Evolutionary conservation across 2,329 filamentous ascomycete genomes (phyloP), one percentile per base, ranked within the genome.

Genomic region (Monosporascus sp.): DNA sequence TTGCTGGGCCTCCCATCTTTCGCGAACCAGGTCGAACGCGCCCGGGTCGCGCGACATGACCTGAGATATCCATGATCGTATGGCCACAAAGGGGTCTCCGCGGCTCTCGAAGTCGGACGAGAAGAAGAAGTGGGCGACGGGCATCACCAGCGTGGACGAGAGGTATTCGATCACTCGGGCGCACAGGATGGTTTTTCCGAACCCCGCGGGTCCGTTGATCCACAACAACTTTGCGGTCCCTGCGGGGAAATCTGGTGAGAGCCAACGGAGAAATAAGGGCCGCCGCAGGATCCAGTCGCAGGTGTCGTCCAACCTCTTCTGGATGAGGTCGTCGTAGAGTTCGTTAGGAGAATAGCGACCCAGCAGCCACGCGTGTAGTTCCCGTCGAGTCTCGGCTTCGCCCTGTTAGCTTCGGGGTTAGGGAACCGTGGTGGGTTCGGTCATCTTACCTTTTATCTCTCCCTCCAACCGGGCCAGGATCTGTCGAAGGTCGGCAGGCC

Each of bases 161-260:
- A 72, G 14, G 37, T 66, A 37, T 11, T 70, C 45, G 0, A 67
- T 51, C 0, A 73, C 35, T 6, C 53, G 57, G 1, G 70, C 61
- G 49, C 65, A 66, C 0, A 71, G 52, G 1, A 70, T 43, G 0
- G 69, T 72, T 52, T 72, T 72, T 2, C 68, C 68, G 14, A 65
- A 70, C 0, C 68, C 65, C 24, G 64, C 53, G 31, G 58, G 60
- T 2, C 66, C 66, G 38, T 65, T 56, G 15, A 71, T 61, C 69
- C 70, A 72, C 0, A 72, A 52, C 3, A 69, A 0, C 17, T 59
- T 63, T 1, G 59, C 18, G 8, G 46, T 15, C 2, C 24, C 37
- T 1, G 37, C 31, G 11, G 31, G 31, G 5, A 35, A 17, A 5
- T 52, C 47, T 17, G 48, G 18, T 1, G 58, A 61, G 5, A 52